Base-by-base conservation (phyloP, 1,284 basidiomycete genomes). In the Rhodotorula mucilaginosa region DNA sequence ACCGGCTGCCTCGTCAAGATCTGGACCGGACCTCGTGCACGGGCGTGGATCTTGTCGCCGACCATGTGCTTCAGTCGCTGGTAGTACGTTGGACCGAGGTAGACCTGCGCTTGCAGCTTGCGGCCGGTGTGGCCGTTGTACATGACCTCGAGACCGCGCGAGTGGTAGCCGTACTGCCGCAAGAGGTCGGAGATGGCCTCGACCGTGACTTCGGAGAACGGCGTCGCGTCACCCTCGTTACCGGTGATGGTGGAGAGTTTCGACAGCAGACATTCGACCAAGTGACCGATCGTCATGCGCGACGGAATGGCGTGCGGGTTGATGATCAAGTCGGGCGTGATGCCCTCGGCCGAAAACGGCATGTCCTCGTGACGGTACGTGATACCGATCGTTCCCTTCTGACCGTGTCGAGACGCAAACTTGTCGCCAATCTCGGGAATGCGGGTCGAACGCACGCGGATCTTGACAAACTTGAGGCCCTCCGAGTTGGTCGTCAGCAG, bases 61-160 rank as follows among this genome's bases (percentile, higher is more conserved):
- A 99, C 96, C 96, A 99, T 99, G 84, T 99, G 96, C 85, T 99
- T 99, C 77, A 99, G 85, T 65, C 96, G 90, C 82, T 99, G 96
- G 82, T 99, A 99, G 83, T 99, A 99, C 2, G 97, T 99, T 18
- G 96, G 96, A 6, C 97, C 97, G 74, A 99, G 89, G 83, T 98
- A 99, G 21, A 98, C 89, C 81, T 99, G 97, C 26, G 97, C 96
- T 81, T 97, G 94, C 8, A 99, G 86, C 82, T 99, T 99, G 73
- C 89, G 88, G 47, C 97, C 96, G 1, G 96, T 98, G 81, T 99
- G 96, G 8, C 97, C 96, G 79, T 99, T 65, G 82, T 95, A 98
- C 93, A 99, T 97, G 78, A 99, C 88, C 81, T 99, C 96, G 19
- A 99, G 85, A 5, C 83, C 96, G 82, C 97, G 91, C 61, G 92